Conservation (phyloP, 2,329 filamentous ascomycete species). For the Lachnum nothofagi region DNA sequence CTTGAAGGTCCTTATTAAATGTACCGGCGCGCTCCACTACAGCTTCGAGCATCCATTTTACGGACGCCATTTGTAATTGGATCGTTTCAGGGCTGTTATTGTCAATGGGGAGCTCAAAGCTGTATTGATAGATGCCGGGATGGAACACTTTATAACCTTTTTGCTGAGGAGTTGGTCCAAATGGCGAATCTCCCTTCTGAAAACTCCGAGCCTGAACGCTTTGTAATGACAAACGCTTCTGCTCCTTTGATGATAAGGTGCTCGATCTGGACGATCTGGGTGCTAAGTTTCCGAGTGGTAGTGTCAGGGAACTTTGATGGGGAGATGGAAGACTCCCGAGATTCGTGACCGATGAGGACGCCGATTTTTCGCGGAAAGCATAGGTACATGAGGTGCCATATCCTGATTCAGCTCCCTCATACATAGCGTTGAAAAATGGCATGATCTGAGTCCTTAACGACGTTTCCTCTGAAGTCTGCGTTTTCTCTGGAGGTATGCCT, state of each 20-base stretch:
- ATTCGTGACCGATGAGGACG: conserved; percentile 27
- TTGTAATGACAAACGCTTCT: conserved; percentile 59
- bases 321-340: conserved; percentile 11
- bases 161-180: conserved; percentile 51
- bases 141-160: conserved; percentile 68
- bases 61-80: conserved; percentile 63
- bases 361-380: conserved; percentile 31
- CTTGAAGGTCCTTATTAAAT: conserved; percentile 64
- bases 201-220: conserved; percentile 64
- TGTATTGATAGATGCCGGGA: conserved; percentile 38
- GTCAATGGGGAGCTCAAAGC: conserved; percentile 80
- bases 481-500: conserved; percentile 82
- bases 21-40: conserved; percentile 64
- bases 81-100: conserved; percentile 69
- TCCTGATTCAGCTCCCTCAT: conserved; percentile 51
- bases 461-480: conserved; percentile 77
- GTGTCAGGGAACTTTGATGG: conserved; percentile 16
- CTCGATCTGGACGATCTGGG: conserved; percentile 24
- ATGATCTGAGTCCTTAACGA: conserved; percentile 81
- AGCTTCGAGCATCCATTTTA: conserved; percentile 66
- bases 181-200: conserved; percentile 55
- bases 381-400: conserved; percentile 61
- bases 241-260: conserved; percentile 24
- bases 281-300: conserved; percentile 20
- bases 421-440: conserved; percentile 83